Percentiles rank a stretch among this genome's conserved stretches.
Conservation (phyloP, 1,139 yeast genomes). For the Yamadazyma blattariae region DNA sequence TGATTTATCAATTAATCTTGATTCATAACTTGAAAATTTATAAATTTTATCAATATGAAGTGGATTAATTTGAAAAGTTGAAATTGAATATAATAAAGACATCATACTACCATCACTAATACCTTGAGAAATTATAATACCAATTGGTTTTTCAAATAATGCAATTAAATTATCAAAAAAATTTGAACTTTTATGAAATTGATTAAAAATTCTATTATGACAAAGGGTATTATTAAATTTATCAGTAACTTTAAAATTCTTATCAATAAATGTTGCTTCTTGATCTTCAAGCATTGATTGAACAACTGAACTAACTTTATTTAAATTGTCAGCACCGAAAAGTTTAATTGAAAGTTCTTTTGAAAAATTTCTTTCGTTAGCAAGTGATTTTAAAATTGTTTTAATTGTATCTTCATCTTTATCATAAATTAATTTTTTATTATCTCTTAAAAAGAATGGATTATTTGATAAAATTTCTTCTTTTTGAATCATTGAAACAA, state of each 20-base stretch:
- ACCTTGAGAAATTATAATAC: constrained; percentile 55
- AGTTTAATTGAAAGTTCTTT: constrained; percentile 40
- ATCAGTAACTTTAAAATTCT: constrained; percentile 58
- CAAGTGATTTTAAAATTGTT: constrained; percentile 50
- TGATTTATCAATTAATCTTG: constrained; percentile 59
- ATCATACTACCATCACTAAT: constrained; percentile 60
- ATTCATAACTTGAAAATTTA: constrained; percentile 54
- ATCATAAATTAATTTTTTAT: constrained; percentile 6
- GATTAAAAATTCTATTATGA: constrained; percentile 34
- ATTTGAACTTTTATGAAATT: constrained; percentile 43
- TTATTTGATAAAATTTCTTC: constrained; percentile 40
- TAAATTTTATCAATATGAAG: constrained; percentile 54
- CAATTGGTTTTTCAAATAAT: constrained; percentile 31
- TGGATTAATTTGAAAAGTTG: constrained; percentile 33
- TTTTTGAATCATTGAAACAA: constrained; percentile 53
- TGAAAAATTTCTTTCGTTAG: constrained; percentile 47
- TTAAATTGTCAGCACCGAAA: constrained; percentile 41
- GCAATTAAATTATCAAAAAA: constrained; percentile 41
- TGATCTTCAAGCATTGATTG: constrained; percentile 50
- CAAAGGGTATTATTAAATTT: constrained; percentile 40
- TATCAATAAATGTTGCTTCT: constrained; percentile 51
- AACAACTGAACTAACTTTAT: constrained; percentile 47
- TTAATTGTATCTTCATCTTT: constrained; percentile 13
- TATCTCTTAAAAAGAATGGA: constrained; percentile 27
- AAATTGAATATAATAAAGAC: constrained; percentile 46